Percentiles rank a stretch among this genome's conserved stretches.
Conservation (phyloP, 345 rosid species). For the Lenwebbia sp. region DNA sequence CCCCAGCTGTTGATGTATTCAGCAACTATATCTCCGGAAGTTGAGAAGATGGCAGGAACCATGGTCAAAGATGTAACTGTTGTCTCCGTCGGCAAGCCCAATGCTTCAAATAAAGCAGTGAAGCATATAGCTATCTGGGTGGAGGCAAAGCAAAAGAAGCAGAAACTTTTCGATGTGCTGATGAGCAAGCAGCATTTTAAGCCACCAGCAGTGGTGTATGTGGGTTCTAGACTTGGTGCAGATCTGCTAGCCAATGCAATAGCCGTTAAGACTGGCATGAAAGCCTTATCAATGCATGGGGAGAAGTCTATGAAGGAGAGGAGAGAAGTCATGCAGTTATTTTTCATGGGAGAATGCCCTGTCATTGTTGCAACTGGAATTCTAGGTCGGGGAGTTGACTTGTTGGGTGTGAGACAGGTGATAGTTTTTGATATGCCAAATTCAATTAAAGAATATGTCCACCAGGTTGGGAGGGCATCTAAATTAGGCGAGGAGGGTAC, state of each 20-base stretch:
- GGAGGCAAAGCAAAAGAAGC: slow-evolving; percentile 83
- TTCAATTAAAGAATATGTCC: slow-evolving; percentile 66
- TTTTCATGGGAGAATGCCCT: slow-evolving; percentile 67
- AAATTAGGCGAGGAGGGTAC: slow-evolving; percentile 67
- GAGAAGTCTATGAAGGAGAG: slow-evolving; percentile 91
- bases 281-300: slow-evolving; percentile 78
- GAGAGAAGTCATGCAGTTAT: slow-evolving; percentile 58
- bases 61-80: slow-evolving; percentile 30
- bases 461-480: slow-evolving; percentile 86
- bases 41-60: slow-evolving; percentile 56
- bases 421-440: slow-evolving; percentile 87
- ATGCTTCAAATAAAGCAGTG: slow-evolving; percentile 57
- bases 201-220: slow-evolving; percentile 74
- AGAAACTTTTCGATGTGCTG: slow-evolving; percentile 82
- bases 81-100: slow-evolving; percentile 56
- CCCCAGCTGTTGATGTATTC: slow-evolving; percentile 84
- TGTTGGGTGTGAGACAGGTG: slow-evolving; percentile 74
- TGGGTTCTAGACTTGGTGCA: slow-evolving; percentile 83
- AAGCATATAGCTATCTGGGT: slow-evolving; percentile 87
- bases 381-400: slow-evolving; percentile 77
- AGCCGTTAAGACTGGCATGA: slow-evolving; percentile 54
- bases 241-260: slow-evolving; percentile 82
- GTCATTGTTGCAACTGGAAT: slow-evolving; percentile 78
- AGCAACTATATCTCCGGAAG: slow-evolving; percentile 63
- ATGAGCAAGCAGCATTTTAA: slow-evolving; percentile 63